A percentile compares a stretch with the other conserved stretches of the same genome.
These are phyloP conservation scores for Fusarium sp. DNA, from an alignment of 2,329 filamentous ascomycete genomes.

Conservation along the genomic window DNA sequence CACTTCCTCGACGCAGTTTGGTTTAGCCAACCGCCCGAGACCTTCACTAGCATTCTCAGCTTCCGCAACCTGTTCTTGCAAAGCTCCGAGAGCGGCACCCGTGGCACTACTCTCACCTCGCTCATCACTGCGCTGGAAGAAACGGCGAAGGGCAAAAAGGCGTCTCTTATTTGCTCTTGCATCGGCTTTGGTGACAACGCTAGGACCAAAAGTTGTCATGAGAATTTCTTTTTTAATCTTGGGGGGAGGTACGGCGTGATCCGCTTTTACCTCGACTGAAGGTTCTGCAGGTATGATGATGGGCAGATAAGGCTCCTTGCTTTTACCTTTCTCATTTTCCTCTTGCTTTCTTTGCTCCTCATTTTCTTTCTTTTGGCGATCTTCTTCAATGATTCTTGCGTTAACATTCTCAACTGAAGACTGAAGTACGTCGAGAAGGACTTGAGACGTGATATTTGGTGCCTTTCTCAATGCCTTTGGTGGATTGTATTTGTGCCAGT, in stretches of 20 bases:
- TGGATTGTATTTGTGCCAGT: slow-evolving; percentile 61
- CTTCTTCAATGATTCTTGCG: slow-evolving; percentile 48
- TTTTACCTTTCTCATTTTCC: slow-evolving; percentile 46
- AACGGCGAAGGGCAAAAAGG: slow-evolving; percentile 48
- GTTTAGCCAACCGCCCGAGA: slow-evolving; percentile 1
- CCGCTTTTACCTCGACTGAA: neutral
- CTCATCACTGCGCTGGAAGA: slow-evolving; percentile 52
- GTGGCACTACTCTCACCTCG: slow-evolving; percentile 54
- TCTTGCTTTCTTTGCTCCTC: slow-evolving; percentile 39
- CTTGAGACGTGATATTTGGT: slow-evolving; percentile 52
- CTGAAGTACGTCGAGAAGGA: slow-evolving; percentile 55
- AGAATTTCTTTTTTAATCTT: slow-evolving; percentile 17
- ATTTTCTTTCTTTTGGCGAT: slow-evolving; percentile 44
- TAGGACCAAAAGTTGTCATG: slow-evolving; percentile 8
- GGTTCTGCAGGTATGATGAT: slow-evolving; percentile 45
- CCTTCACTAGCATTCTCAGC: slow-evolving; percentile 6
- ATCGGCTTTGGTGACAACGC: slow-evolving; percentile 20
- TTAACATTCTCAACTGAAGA: slow-evolving; percentile 59
- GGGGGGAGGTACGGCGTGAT: neutral
- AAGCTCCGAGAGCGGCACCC: slow-evolving; percentile 45
- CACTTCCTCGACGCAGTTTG: slow-evolving; percentile 37
- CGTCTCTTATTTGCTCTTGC: slow-evolving; percentile 42
- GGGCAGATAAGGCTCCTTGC: slow-evolving; percentile 51
- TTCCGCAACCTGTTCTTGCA: slow-evolving; percentile 38
- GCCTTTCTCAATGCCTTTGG: slow-evolving; percentile 55